phyloP scores from a whole-genome alignment of 176 grass and related monocot genomes.

The bread wheat (Triticum aestivum) region IWGSC_CS_RefSeq_v2.1 NC_057806.1:53024517-53025016 shows the following conservation, averaged over 20 bases:
- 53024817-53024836: too few species aligned
- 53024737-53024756: too few species aligned
- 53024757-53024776: too few species aligned
- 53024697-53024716: neutral
- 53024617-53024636: neutral
- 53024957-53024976: neutral
- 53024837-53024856: too few species aligned
- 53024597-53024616: neutral
- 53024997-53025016: neutral
- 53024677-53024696: neutral
- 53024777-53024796: too few species aligned
- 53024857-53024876: too few species aligned
- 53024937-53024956: neutral
- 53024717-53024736: neutral
- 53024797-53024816: too few species aligned
- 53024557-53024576: neutral
- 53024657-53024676: neutral
- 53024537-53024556: neutral
- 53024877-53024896: too few species aligned
- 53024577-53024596: neutral
- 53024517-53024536: neutral
- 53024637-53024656: neutral
- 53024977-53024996: neutral
- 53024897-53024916: too few species aligned
- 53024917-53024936: neutral